Percentiles rank a stretch among this genome's conserved stretches.
Conservation (phyloP, 371 early-diverging fungal genomes). For the Mucor velutinosus region DNA sequence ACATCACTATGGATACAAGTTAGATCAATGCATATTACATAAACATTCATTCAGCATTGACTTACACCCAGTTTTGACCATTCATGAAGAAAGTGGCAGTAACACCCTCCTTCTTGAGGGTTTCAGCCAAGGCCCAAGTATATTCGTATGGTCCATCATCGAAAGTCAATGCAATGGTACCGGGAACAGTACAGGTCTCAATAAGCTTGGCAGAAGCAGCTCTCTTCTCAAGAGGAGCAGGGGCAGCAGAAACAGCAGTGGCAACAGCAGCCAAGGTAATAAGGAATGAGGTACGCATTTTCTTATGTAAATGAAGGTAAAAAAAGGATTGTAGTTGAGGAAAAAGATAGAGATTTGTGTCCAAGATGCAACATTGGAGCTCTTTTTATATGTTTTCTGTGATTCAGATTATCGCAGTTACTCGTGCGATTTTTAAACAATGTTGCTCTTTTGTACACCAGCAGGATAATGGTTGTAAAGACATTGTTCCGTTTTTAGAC, state of each 20-base stretch:
- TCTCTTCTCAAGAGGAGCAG: slow-evolving; percentile 27
- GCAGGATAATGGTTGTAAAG: neutral
- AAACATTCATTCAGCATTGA: neutral
- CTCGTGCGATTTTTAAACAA: neutral
- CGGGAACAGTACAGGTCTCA: slow-evolving; percentile 31
- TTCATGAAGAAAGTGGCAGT: slow-evolving; percentile 73
- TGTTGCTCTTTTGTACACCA: neutral
- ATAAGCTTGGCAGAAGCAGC: slow-evolving; percentile 23
- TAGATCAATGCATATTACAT: neutral
- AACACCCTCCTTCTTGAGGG: slow-evolving; percentile 38
- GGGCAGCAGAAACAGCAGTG: slow-evolving; percentile 23
- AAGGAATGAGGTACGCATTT: slow-evolving; percentile 29
- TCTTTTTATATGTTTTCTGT: neutral
- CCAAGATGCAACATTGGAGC: neutral
- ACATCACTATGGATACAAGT: slow-evolving; percentile 14
- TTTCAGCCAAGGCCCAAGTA: slow-evolving; percentile 51
- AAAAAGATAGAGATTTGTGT: neutral
- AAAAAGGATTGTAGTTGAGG: neutral
- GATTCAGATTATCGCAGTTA: neutral
- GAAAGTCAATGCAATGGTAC: slow-evolving; percentile 50
- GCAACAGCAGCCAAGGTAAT: slow-evolving; percentile 24
- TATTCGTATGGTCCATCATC: slow-evolving; percentile 66
- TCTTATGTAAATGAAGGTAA: slow-evolving; percentile 10
- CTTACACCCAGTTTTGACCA: slow-evolving; percentile 48
- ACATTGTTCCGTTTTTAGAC: neutral